Percentiles rank a stretch among this genome's conserved stretches.
Conservation (phyloP, 78 protist genomes). For the Cavenderia fasciculata region DNA sequence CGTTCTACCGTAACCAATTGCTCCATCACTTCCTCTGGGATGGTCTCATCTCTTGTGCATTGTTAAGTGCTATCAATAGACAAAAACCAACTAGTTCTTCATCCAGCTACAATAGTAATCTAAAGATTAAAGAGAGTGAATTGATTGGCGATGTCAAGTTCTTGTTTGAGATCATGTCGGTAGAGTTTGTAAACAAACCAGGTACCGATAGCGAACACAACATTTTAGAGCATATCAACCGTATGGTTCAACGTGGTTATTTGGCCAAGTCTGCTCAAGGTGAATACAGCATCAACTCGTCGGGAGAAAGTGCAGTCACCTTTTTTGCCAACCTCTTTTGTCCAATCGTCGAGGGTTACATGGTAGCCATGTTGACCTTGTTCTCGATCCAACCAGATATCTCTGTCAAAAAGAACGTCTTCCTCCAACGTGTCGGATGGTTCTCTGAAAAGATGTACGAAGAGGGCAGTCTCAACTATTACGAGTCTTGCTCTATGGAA, state of each 20-base stretch:
- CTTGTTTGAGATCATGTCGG: slow-evolving; percentile 53
- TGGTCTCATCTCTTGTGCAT: slow-evolving; percentile 66
- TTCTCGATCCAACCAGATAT: slow-evolving; percentile 81
- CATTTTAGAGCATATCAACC: slow-evolving; percentile 11
- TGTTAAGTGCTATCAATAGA: slow-evolving; percentile 16
- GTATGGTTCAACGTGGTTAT: slow-evolving; percentile 34
- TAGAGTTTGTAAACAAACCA: slow-evolving; percentile 75
- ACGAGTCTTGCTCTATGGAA: slow-evolving; percentile 81
- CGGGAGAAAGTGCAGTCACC: slow-evolving; percentile 25
- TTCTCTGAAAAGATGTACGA: slow-evolving; percentile 86
- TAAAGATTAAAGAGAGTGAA: slow-evolving; percentile 6
- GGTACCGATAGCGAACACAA: slow-evolving; percentile 43
- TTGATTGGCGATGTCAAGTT: slow-evolving; percentile 58
- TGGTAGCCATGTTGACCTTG: slow-evolving; percentile 59
- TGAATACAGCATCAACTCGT: slow-evolving; percentile 20
- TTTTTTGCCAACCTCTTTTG: slow-evolving; percentile 77
- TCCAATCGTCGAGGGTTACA: slow-evolving; percentile 84
- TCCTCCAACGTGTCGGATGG: slow-evolving; percentile 74
- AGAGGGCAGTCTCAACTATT: slow-evolving; percentile 77
- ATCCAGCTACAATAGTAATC: not conserved
- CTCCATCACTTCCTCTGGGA: slow-evolving; percentile 76
- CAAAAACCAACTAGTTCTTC: not conserved
- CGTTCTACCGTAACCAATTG: slow-evolving; percentile 75
- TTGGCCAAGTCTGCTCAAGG: not conserved
- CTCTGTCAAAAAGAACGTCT: slow-evolving; percentile 50